phyloP scores from a whole-genome alignment of 176 grass and related monocot genomes.

The Elaeis guineensis region DNA sequence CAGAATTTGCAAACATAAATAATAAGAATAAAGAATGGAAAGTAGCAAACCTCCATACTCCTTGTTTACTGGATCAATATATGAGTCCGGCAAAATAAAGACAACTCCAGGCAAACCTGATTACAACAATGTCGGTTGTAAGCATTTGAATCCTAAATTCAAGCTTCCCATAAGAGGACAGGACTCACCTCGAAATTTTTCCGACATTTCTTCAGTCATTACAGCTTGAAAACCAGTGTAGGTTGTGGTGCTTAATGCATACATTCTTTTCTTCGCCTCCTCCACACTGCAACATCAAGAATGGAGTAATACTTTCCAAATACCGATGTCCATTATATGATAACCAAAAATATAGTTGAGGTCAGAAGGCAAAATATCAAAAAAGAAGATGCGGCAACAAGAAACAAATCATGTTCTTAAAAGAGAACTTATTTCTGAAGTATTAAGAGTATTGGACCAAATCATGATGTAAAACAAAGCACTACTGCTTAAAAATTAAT shows the following conservation, averaged over 20 bases:
- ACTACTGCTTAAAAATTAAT: no score
- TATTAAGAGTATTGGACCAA: no score
- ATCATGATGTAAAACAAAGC: no score
- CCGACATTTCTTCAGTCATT: slow-evolving; percentile 90
- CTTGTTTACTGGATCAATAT: slow-evolving; percentile 87
- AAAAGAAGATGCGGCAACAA: slow-evolving; percentile 14
- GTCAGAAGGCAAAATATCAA: no score
- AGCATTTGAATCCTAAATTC: background rate
- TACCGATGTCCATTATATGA: no score
- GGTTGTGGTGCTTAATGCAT: slow-evolving; percentile 82
- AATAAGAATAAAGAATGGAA: slow-evolving; percentile 1
- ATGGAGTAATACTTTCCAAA: background rate
- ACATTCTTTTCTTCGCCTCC: slow-evolving; percentile 90
- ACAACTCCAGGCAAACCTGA: slow-evolving; percentile 95
- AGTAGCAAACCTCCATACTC: slow-evolving; percentile 79
- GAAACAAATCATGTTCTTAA: background rate
- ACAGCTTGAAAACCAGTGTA: slow-evolving; percentile 87
- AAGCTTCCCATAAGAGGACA: no score
- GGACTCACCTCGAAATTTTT: slow-evolving; percentile 70
- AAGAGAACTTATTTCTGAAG: no score
- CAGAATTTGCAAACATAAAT: background rate
- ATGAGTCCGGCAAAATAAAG: slow-evolving; percentile 88
- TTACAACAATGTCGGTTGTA: slow-evolving; percentile 17
- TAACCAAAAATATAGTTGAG: no score
- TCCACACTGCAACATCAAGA: slow-evolving; percentile 44